These are phyloP conservation scores for Candida khao-thaluensis DNA, from an alignment of 805 yeast genomes.

Conservation along the genomic window DNA sequence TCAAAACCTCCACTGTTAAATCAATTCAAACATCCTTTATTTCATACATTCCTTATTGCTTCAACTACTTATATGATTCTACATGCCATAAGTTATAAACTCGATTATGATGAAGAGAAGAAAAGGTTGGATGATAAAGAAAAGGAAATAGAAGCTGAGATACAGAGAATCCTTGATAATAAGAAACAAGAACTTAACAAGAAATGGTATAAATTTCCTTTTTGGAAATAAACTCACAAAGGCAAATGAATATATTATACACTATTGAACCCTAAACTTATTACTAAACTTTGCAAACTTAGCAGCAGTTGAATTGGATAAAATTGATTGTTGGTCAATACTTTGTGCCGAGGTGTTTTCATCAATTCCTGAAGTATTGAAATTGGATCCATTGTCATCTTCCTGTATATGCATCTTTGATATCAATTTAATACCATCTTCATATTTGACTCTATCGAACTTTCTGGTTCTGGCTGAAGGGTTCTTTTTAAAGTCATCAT, in stretches of 20 bases:
- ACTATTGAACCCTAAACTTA: slow-evolving; percentile 11
- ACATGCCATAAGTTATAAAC: slow-evolving; percentile 31
- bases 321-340: slow-evolving; percentile 22
- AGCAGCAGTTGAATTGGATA: slow-evolving; percentile 26
- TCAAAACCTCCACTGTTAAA: slow-evolving; percentile 29
- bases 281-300: slow-evolving; percentile 35
- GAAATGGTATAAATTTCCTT: slow-evolving; percentile 14
- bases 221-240: too few species aligned
- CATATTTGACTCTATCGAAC: slow-evolving; percentile 72
- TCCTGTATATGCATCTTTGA: slow-evolving; percentile 45
- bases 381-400: slow-evolving; percentile 15
- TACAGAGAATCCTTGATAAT: slow-evolving; percentile 30
- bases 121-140: slow-evolving; percentile 18
- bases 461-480: slow-evolving; percentile 44
- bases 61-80: slow-evolving; percentile 37
- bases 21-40: slow-evolving; percentile 38
- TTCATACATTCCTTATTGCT: slow-evolving; percentile 40
- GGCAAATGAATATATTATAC: slow-evolving; percentile 11
- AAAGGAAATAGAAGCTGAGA: slow-evolving; percentile 20
- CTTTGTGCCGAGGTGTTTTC: slow-evolving; percentile 15
- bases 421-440: slow-evolving; percentile 62
- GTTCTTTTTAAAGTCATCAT: slow-evolving; percentile 61
- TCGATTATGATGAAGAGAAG: slow-evolving; percentile 30
- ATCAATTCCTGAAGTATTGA: slow-evolving; percentile 8
- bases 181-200: slow-evolving; percentile 19